phyloP scores from a whole-genome alignment of 305 asterid genomes.

The Plantago rigida region DNA sequence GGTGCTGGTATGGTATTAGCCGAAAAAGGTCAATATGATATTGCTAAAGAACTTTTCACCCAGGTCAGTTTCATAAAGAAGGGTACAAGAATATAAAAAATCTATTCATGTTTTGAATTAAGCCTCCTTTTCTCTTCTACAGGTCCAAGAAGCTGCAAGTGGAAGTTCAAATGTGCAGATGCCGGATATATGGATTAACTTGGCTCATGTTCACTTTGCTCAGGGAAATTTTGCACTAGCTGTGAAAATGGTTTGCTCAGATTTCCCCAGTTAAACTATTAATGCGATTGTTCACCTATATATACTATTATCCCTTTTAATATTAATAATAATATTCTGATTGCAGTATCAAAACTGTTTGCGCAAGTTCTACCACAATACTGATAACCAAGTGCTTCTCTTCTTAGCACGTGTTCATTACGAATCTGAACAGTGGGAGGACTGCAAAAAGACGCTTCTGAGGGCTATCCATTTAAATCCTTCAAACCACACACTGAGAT shows the following conservation, averaged over 20 bases:
- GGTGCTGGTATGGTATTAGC: conserved; percentile 96
- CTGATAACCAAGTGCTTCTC: conserved; percentile 91
- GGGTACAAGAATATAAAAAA: conserved; percentile 1
- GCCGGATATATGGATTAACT: conserved; percentile 99
- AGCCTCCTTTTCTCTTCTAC: conserved; percentile 26
- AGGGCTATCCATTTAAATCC: conserved; percentile 98
- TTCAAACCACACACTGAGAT: conserved; percentile 79
- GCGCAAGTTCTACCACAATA: conserved; percentile 78
- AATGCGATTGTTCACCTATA: conserved; percentile 11
- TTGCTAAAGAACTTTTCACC: conserved; percentile 89
- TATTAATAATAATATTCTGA: conserved; percentile 1
- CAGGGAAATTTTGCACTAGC: conserved; percentile 92
- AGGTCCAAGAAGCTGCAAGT: conserved; percentile 99
- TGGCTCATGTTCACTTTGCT: conserved; percentile 97
- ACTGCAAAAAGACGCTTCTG: conserved; percentile 81
- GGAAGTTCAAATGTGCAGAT: conserved; percentile 76
- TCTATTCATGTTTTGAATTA: conserved; percentile 15
- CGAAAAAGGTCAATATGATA: conserved; percentile 93
- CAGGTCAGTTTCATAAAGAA: conserved; percentile 50
- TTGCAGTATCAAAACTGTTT: conserved; percentile 90
- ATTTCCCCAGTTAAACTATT: conserved; percentile 16
- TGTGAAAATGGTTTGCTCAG: conserved; percentile 70
- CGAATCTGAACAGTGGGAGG: conserved; percentile 99
- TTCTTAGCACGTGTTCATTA: conserved; percentile 95
- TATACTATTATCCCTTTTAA: background rate